Percentiles rank a stretch among this genome's conserved stretches.
Conservation (phyloP, 129 eudicot genomes). For the Arctium lappa region DNA sequence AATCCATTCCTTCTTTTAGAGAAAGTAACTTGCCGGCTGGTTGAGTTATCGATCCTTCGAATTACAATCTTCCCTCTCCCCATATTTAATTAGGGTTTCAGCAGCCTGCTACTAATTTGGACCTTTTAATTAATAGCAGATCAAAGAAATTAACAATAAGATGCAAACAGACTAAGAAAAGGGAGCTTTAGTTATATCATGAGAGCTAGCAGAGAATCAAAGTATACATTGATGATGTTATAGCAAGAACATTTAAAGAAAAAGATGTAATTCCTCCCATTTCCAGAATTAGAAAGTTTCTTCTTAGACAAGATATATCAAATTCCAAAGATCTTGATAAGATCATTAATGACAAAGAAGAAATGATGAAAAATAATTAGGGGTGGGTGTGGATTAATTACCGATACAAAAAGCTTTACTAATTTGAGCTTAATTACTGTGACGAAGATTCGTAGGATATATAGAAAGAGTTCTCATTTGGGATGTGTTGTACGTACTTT, state of each 20-base stretch:
- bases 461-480: slow-evolving; percentile 20
- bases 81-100: slow-evolving; percentile 41
- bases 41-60: slow-evolving; percentile 81
- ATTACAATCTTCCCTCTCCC: slow-evolving; percentile 93
- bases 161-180: neutral
- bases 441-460: slow-evolving; percentile 15
- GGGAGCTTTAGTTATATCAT: slow-evolving; percentile 1
- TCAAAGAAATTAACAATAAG: neutral
- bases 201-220: slow-evolving; percentile 10
- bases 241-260: neutral
- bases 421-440: slow-evolving; percentile 27
- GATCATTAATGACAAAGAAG: slow-evolving; percentile 14
- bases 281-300: slow-evolving; percentile 20
- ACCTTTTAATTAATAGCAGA: neutral
- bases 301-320: slow-evolving; percentile 8
- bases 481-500: slow-evolving; percentile 1
- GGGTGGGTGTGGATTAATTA: slow-evolving; percentile 4
- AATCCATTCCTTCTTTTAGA: slow-evolving; percentile 84
- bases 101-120: neutral
- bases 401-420: slow-evolving; percentile 24
- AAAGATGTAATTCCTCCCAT: neutral
- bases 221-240: slow-evolving; percentile 8
- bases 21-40: slow-evolving; percentile 87
- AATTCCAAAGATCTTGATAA: neutral
- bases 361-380: slow-evolving; percentile 6